These are phyloP conservation scores for Salix brachista DNA, from an alignment of 345 rosid genomes.

Conservation along the genomic window DNA sequence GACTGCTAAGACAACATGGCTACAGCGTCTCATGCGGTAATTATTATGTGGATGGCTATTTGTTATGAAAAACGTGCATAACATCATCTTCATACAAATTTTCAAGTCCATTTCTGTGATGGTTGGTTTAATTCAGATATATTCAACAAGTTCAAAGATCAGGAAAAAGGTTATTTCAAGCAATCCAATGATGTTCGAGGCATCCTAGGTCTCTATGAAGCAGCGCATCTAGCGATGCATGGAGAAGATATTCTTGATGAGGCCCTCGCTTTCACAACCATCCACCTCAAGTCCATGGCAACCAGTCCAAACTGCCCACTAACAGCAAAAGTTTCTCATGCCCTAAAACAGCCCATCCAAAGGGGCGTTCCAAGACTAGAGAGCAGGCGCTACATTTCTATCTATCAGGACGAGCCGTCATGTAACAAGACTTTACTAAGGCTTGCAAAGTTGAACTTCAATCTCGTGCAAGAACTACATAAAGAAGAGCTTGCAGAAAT, in stretches of 20 bases:
- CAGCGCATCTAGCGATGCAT: conserved; percentile 9
- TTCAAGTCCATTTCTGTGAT: not conserved
- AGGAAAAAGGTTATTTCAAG: conserved; percentile 15
- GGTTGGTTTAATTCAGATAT: conserved; percentile 11
- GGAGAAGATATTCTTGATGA: conserved; percentile 28
- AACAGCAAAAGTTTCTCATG: conserved; percentile 1
- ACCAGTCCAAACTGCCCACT: not conserved
- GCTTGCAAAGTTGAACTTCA: conserved; percentile 40
- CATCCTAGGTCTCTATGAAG: conserved; percentile 19
- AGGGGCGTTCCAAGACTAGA: conserved; percentile 18
- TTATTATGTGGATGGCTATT: too few relatives aligned
- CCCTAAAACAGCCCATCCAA: conserved; percentile 17
- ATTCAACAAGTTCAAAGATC: conserved; percentile 31
- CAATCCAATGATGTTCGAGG: conserved; percentile 1
- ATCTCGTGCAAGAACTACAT: conserved; percentile 17
- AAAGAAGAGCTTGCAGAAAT: conserved; percentile 21
- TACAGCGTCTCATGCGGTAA: not conserved
- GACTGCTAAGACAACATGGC: conserved; percentile 31
- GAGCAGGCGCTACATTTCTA: conserved; percentile 18
- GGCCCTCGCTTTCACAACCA: conserved; percentile 5
- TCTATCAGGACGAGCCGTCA: conserved; percentile 5
- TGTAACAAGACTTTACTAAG: conserved; percentile 12
- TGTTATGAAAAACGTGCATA: too few relatives aligned
- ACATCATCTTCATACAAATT: too few relatives aligned
- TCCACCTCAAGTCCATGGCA: not conserved